These are phyloP conservation scores for Scheffersomyces lignosus DNA, from an alignment of 805 yeast species.

Conservation along the genomic window DNA sequence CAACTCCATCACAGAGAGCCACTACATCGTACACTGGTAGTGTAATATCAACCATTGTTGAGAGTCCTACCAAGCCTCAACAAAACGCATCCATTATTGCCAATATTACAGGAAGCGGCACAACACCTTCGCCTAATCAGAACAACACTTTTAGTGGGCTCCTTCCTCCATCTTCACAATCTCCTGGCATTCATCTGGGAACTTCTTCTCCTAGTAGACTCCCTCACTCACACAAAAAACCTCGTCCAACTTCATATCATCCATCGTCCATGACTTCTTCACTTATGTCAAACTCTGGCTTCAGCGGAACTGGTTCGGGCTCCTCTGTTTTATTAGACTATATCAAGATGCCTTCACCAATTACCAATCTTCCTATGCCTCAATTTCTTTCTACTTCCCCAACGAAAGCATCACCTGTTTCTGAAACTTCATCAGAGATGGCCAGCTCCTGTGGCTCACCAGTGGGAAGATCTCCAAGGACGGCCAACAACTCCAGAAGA, in stretches of 20 bases:
- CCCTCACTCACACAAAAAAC: slow-evolving; percentile 53
- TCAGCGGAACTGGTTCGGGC: slow-evolving; percentile 8
- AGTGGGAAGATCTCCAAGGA: slow-evolving; percentile 5
- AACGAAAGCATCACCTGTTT: slow-evolving; percentile 29
- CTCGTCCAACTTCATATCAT: slow-evolving; percentile 83
- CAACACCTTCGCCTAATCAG: no score
- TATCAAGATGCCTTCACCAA: slow-evolving; percentile 34
- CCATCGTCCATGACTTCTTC: slow-evolving; percentile 54
- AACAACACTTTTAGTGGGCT: no score
- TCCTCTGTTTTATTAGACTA: slow-evolving; percentile 29
- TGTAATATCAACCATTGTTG: slow-evolving; percentile 47
- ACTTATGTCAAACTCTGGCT: slow-evolving; percentile 17
- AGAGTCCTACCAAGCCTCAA: slow-evolving; percentile 36
- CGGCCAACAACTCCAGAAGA: slow-evolving; percentile 22
- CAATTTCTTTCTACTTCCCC: slow-evolving; percentile 43
- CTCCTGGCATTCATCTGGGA: slow-evolving; percentile 3
- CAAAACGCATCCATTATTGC: slow-evolving; percentile 14
- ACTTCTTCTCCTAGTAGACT: slow-evolving; percentile 26
- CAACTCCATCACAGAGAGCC: slow-evolving; percentile 14
- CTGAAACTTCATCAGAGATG: slow-evolving; percentile 13
- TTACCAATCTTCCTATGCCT: slow-evolving; percentile 28
- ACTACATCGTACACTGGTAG: slow-evolving; percentile 33
- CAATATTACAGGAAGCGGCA: no score
- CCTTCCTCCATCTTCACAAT: slow-evolving; percentile 10
- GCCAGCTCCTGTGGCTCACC: slow-evolving; percentile 12